Base-by-base conservation (phyloP, 1,284 basidiomycete species). In the Ganoderma resinaceum region DNA sequence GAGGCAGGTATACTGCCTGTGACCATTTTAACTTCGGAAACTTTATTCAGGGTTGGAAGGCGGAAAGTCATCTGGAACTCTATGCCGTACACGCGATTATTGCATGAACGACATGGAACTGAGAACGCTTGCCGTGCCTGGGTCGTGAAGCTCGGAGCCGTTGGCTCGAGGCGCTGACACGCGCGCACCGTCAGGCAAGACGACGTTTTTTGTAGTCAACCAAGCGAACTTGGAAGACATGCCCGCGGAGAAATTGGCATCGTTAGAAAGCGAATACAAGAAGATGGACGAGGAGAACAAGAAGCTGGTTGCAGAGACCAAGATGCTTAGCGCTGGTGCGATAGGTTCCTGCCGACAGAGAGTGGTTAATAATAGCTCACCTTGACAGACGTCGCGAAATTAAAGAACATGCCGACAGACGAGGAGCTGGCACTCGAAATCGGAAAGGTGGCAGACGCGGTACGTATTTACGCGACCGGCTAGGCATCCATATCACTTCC, bases 191-290 rank as follows among this genome's bases (percentile, higher is more conserved):
- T 53, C 79, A 92, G 95, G 94, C 16, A 97, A 96, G 79, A 93
- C 90, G 18, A 91, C 90, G 0, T 91, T 94, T 77, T 95, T 93
- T 73, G 93, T 94, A n/a, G 86, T 86, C 20, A 92, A 93, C 72
- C 91, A 94, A 77, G 84, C 85, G 8, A 89, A 86, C 58, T 82
- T 92, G 40, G 86, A 89, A 43, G 83, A 87, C 23, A 82, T 93
- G 66, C 85, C 89, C 1, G 76, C 85, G 2, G 86, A 88, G 60
- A 85, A 89, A 70, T 80, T 93, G 42, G 83, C 88, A 31, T 79
- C 80, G 1, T 80, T 91, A 16, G 88, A 92, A 74, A 76, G 77
- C 0, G 87, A 92, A 70, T 81, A 85, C 69, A 86, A 87, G 68
- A 72, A 76, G 6, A 76, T 90, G 11, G 89, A 91, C 35, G 92